These are phyloP conservation scores for Liquidambar formosana DNA, from an alignment of 164 flowering plant genomes.

Conservation along the genomic window DNA sequence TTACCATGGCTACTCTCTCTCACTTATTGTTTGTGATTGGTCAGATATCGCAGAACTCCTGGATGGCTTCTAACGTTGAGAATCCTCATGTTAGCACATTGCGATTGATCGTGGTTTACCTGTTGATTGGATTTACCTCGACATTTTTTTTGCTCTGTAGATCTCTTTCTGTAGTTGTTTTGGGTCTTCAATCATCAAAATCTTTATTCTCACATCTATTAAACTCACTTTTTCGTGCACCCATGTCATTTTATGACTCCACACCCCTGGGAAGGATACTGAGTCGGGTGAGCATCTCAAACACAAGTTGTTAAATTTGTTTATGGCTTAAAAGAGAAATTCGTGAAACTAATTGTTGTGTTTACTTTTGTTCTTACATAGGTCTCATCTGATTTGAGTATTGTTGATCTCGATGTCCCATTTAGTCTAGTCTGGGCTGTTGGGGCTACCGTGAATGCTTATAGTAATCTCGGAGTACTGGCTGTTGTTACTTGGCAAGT, in stretches of 20 bases:
- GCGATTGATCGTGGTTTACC: slow-evolving; percentile 31
- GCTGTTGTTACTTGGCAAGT: slow-evolving; percentile 52
- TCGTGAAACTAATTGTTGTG: background rate
- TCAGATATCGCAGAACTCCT: slow-evolving; percentile 40
- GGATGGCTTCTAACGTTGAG: slow-evolving; percentile 50
- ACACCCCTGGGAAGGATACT: slow-evolving; percentile 53
- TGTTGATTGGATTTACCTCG: slow-evolving; percentile 28
- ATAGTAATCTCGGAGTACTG: slow-evolving; percentile 36
- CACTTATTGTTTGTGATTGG: slow-evolving; percentile 33
- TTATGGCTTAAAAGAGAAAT: background rate
- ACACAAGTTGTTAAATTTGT: background rate
- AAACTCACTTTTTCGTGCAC: slow-evolving; percentile 49
- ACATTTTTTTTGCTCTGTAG: slow-evolving; percentile 27
- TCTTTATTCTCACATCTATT: slow-evolving; percentile 40
- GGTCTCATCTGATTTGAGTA: slow-evolving; percentile 52
- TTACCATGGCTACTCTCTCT: slow-evolving; percentile 21
- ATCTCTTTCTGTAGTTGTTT: slow-evolving; percentile 25
- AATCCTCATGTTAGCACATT: slow-evolving; percentile 27
- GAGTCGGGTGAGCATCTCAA: slow-evolving; percentile 39
- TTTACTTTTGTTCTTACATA: slow-evolving; percentile 11
- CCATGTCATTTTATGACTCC: slow-evolving; percentile 55
- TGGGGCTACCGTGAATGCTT: slow-evolving; percentile 31
- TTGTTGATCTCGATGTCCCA: slow-evolving; percentile 44
- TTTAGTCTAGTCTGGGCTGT: slow-evolving; percentile 30
- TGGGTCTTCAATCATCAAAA: slow-evolving; percentile 40